Conservation (phyloP, 2,329 filamentous ascomycete species). For the Monilinia fructicola region DNA sequence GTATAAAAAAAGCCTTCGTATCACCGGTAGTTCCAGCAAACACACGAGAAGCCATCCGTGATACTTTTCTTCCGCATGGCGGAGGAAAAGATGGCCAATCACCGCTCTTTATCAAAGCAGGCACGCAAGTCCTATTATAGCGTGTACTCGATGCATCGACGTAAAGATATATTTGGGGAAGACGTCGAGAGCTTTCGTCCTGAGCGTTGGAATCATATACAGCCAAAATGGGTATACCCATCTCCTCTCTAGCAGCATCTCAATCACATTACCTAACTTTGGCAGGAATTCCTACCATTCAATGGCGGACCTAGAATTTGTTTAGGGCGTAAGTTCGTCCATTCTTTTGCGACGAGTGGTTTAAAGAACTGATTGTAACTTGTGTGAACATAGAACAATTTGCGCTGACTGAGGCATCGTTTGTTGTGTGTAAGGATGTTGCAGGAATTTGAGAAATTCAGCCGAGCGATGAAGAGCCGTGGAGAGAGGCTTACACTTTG, state of each 20-base stretch:
- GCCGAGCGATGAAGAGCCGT: constrained; percentile 19
- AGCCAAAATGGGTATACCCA: constrained; percentile 7
- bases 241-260: background rate
- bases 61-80: constrained; percentile 37
- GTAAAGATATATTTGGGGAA: constrained; percentile 42
- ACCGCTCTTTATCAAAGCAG: constrained; percentile 35
- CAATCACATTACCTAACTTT: background rate
- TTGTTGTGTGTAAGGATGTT: constrained; percentile 25
- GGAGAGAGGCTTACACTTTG: constrained; percentile 18
- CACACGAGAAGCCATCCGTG: constrained; percentile 28
- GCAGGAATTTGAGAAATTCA: constrained; percentile 45
- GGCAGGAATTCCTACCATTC: constrained; percentile 69
- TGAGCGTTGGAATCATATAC: constrained; percentile 43
- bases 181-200: constrained; percentile 44
- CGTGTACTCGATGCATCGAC: constrained; percentile 42
- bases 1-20: constrained; percentile 32
- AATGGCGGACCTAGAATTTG: constrained; percentile 71
- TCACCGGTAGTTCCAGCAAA: constrained; percentile 44
- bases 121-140: constrained; percentile 28
- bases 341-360: background rate
- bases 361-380: background rate
- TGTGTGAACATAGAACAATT: constrained; percentile 18
- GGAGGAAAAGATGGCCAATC: constrained; percentile 37
- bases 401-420: constrained; percentile 24
- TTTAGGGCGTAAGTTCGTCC: constrained; percentile 48